Conservation (phyloP, 2,329 filamentous ascomycete genomes). For the Aurifilum marmelostoma region DNA sequence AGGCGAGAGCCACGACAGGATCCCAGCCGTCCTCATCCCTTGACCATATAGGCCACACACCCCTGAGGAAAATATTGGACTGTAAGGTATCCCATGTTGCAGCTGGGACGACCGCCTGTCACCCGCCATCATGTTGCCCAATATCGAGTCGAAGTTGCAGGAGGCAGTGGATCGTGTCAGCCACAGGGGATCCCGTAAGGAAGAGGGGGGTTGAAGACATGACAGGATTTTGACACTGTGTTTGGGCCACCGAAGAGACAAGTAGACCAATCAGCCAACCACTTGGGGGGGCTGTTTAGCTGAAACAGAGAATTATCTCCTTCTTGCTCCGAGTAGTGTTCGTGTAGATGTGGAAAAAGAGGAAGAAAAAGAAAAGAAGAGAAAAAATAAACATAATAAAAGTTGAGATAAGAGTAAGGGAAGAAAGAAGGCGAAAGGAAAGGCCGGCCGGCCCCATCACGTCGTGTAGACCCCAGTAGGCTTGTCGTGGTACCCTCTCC, state of each 20-base stretch:
- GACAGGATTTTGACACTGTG: not conserved
- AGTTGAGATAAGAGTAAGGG: not conserved
- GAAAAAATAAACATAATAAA: not conserved
- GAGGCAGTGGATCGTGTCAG: not conserved
- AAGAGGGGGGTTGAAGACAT: not conserved
- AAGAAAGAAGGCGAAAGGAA: not conserved
- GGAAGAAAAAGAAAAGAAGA: not conserved
- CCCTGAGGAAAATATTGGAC: too few species aligned
- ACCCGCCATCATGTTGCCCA: not conserved
- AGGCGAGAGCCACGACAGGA: too few species aligned
- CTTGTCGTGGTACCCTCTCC: conserved; percentile 48
- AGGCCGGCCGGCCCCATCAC: not conserved
- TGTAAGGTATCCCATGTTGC: not conserved
- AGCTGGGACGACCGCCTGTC: not conserved
- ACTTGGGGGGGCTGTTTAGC: not conserved
- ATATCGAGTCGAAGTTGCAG: not conserved
- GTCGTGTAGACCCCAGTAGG: conserved; percentile 49
- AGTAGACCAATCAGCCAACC: not conserved
- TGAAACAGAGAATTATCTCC: not conserved
- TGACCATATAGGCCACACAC: not conserved
- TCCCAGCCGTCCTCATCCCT: not conserved
- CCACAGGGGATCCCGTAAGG: not conserved
- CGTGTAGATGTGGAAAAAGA: not conserved
- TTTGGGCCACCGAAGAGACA: not conserved
- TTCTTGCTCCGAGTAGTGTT: not conserved